phyloP scores from a whole-genome alignment of 129 eudicot genomes.

The Daucus carota region DNA sequence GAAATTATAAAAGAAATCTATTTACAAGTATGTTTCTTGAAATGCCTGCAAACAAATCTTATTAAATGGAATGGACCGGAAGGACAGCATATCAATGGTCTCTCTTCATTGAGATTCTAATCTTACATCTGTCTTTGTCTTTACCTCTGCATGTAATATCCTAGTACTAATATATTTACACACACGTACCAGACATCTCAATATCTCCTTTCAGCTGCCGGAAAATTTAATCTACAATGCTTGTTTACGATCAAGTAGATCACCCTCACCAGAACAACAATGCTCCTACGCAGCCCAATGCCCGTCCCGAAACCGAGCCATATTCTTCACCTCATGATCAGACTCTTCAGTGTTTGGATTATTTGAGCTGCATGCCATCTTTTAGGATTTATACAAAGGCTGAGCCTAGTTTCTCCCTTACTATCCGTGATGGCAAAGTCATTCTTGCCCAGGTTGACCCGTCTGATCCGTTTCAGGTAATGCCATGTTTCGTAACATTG shows the following conservation, averaged over 20 bases:
- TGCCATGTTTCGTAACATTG: not conserved
- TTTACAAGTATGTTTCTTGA: not conserved
- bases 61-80: not conserved
- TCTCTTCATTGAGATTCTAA: not conserved
- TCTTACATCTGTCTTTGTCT: not conserved
- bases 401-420: constrained; percentile 41
- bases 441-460: constrained; percentile 51
- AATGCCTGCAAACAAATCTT: not conserved
- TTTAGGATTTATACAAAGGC: constrained; percentile 51
- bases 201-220: not conserved
- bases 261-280: constrained; percentile 1
- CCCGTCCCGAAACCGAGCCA: constrained; percentile 2
- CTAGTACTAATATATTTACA: too few relatives aligned
- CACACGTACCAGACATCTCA: not conserved
- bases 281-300: not conserved
- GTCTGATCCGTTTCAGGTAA: constrained; percentile 51
- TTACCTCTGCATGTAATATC: not conserved
- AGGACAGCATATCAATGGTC: not conserved
- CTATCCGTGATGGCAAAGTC: constrained; percentile 51
- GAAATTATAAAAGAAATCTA: too few relatives aligned
- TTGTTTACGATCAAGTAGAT: constrained; percentile 6
- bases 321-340: constrained; percentile 7
- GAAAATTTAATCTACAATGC: not conserved
- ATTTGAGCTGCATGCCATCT: constrained; percentile 34
- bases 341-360: constrained; percentile 19